phyloP scores from a whole-genome alignment of 179 eudicot genomes.

The Camellia oleifera region DNA sequence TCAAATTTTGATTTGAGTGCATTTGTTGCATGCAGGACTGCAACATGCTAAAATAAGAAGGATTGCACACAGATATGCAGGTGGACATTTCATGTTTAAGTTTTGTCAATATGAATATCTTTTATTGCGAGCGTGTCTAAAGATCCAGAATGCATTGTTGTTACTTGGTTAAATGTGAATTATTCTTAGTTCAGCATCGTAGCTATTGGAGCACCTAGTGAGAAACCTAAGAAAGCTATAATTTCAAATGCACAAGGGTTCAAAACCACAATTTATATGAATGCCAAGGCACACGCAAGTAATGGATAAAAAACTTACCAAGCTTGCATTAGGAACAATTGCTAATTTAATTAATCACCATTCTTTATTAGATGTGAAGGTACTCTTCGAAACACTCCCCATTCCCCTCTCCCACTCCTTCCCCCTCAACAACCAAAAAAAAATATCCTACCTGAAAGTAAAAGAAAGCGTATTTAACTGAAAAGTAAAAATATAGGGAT shows the following conservation, averaged over 20 bases:
- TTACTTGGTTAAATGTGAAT: not conserved
- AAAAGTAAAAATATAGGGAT: not conserved
- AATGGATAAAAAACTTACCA: not conserved
- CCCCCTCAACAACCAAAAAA: not conserved
- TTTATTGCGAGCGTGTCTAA: not conserved
- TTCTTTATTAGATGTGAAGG: not conserved
- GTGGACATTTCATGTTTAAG: not conserved
- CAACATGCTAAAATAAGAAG: not conserved
- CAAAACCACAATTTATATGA: not conserved
- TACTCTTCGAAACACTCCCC: not conserved
- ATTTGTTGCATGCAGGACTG: not conserved
- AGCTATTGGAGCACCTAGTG: not conserved
- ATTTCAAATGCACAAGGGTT: not conserved
- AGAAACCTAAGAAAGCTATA: slow-evolving; percentile 6
- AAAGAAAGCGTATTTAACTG: not conserved
- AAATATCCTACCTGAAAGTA: not conserved
- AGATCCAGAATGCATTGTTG: not conserved
- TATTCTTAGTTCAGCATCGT: not conserved
- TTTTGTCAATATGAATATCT: not conserved
- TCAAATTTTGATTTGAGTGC: not conserved
- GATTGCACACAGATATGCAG: not conserved
- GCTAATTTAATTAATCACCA: not conserved
- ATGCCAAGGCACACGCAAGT: not conserved
- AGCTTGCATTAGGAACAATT: not conserved
- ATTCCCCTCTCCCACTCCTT: not conserved